phyloP scores from a whole-genome alignment of 371 early-diverging fungal genomes.

The Apophysomyces ossiformis region DNA sequence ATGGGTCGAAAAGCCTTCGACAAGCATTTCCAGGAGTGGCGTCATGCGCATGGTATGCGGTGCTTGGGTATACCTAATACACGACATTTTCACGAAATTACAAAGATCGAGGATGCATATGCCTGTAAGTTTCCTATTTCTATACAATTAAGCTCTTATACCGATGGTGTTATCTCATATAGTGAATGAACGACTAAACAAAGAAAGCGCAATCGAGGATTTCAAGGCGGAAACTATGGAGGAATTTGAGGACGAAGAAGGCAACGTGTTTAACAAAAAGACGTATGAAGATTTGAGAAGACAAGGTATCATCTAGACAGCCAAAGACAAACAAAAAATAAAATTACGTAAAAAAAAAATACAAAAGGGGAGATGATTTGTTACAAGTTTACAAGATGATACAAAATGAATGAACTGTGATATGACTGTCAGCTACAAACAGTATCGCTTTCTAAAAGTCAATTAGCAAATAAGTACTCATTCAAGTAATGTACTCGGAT shows the following conservation, averaged over 20 bases:
- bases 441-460: no score
- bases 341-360: neutral
- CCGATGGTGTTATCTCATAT: neutral
- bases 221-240: conserved; percentile 82
- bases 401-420: neutral
- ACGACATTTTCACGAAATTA: conserved; percentile 93
- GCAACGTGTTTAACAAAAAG: conserved; percentile 98
- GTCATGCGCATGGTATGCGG: conserved; percentile 96
- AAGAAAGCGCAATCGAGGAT: conserved; percentile 61
- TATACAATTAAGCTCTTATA: no score
- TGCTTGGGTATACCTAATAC: conserved; percentile 94
- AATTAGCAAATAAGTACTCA: no score
- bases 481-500: neutral
- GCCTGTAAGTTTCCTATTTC: conserved; percentile 65
- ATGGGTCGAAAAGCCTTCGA: conserved; percentile 98
- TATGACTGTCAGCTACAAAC: no score
- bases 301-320: conserved; percentile 82
- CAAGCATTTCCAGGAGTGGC: conserved; percentile 94
- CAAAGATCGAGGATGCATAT: conserved; percentile 90
- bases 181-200: conserved; percentile 90
- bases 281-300: conserved; percentile 95
- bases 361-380: neutral
- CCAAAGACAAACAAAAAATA: conserved; percentile 6
- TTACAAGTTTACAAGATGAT: conserved; percentile 3
- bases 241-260: conserved; percentile 96